Base-by-base conservation (phyloP, 371 early-diverging fungal species). In the Mortierella sp. region DNA sequence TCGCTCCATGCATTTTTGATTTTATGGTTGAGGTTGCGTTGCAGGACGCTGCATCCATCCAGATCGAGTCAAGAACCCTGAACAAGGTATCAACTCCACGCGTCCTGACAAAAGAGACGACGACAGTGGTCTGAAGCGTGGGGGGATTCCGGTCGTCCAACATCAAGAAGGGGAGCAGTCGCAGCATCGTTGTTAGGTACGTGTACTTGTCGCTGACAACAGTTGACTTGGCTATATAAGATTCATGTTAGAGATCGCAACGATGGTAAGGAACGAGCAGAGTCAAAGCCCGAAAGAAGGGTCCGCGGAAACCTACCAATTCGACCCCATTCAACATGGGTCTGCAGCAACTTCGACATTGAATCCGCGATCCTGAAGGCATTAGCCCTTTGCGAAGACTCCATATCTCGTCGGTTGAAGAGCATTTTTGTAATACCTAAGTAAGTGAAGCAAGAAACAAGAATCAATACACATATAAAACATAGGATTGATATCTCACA, bases 81-180 rank as follows among this genome's bases (percentile, higher is more conserved):
- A 91, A 83, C 11, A 94, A 70, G 24, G 78, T 57, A 19, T 86
- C 86, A 7, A 90, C 58, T 6, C 93, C 94, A 9, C 82, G 84
- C 34, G 78, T 67, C 51, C 85, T 88, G 43, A 90, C 89, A 81
- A 94, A 94, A 0, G 89, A 82, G 7, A 85, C 71, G 0, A 92
- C 90, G 4, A 93, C 62, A 19, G 87, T 85, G 9, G 93, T 90
- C 72, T 94, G 91, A 49, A 94, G 78, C 15, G 84, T 83, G 1
- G 89, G 71, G 19, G 87, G 86, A 30, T 86, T 82, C 30, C 93
- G 88, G 39, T 91, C 88, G 41, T 78, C 72, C 70, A 79, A 39
- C 43, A 78, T 61, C 21, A 87, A 54, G 26, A 83, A 60, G 1
- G 82, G 85, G 6, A 84, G 60, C 72, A 87, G 78, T 32, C 79